Evolutionary conservation across 2,329 filamentous ascomycete genomes (phyloP), one percentile per base, ranked within the genome.

Genomic region (Sclerotinia borealis): DNA sequence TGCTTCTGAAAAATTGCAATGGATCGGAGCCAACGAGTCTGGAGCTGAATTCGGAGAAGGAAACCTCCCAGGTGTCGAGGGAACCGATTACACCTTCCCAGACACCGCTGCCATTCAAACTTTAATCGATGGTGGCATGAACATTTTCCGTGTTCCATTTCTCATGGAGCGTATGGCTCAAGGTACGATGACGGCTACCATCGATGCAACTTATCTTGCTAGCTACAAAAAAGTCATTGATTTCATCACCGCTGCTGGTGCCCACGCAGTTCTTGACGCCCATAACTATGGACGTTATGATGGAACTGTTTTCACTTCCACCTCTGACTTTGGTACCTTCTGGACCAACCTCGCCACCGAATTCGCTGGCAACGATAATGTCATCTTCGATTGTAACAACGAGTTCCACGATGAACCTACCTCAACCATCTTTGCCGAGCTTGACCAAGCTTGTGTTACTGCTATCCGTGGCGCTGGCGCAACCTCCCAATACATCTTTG

Each of bases 41-140:
- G 85, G 85, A 15, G 84, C 85, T 48, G 86, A 89, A 68, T 88
- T 88, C 65, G 85, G 85, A 47, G 78, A 82, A 64, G 75, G 71
- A 29, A 79, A 77, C 59, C 76, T 86, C 37, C 85, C 85, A 2
- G 85, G 85, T 11, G 74, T 74, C 1, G 77, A 83, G 62, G 80
- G 78, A 56, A 86, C 78, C 60, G 83, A 88, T 68, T 89, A 82
- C 70, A 85, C 77, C 27, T 88, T 84, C 80, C 84, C 85, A 2
- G 79, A 81, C 56, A 75, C 81, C 1, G 9, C 41, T 13, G 41
- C 60, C 51, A 62, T 62, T 19, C 51, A 62, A 39, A 58, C 25
- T n/a, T 47, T 62, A 39, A 62, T 62, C 17, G 60, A 62, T 62
- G 60, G 51, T 62, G 60, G 61, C 22, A 63, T 63, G 61, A 59